Conservation (phyloP, 2,329 filamentous ascomycete genomes). For the Monilinia fructicola region DNA sequence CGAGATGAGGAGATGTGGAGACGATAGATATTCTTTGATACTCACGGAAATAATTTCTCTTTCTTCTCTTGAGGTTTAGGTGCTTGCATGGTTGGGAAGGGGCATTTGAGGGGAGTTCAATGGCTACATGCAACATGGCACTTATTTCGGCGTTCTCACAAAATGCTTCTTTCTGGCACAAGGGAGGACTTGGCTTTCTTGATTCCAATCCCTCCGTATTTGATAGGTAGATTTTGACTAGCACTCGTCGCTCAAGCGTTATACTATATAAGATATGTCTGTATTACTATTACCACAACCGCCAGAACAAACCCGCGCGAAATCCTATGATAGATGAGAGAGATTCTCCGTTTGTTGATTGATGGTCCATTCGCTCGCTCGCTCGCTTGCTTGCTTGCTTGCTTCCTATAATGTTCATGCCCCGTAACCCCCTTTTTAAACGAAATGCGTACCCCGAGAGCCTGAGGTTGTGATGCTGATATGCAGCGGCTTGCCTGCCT, state of each 20-base stretch:
- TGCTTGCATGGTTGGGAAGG: conserved; percentile 20
- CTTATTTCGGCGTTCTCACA: conserved; percentile 16
- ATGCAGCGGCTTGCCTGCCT: not conserved
- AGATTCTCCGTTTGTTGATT: not conserved
- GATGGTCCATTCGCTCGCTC: not conserved
- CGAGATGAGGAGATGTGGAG: no score
- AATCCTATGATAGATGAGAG: not conserved
- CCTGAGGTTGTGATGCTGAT: not conserved
- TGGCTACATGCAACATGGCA: conserved; percentile 15
- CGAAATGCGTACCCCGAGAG: not conserved
- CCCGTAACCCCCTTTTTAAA: not conserved
- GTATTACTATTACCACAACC: not conserved
- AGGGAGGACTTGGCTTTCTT: not conserved
- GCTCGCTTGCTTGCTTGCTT: no score
- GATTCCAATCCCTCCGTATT: not conserved
- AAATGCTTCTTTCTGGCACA: not conserved
- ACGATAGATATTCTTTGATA: conserved; percentile 5
- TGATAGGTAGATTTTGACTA: not conserved
- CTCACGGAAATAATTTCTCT: conserved; percentile 5
- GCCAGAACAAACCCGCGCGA: no score
- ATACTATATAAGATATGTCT: conserved; percentile 6
- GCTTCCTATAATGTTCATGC: no score
- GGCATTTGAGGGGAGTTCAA: conserved; percentile 21
- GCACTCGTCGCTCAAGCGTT: not conserved
- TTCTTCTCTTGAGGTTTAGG: not conserved